These are phyloP conservation scores for Pinguiococcus pyrenoidosus DNA, from an alignment of 108 stramenopile genomes.

Conservation along the genomic window DNA sequence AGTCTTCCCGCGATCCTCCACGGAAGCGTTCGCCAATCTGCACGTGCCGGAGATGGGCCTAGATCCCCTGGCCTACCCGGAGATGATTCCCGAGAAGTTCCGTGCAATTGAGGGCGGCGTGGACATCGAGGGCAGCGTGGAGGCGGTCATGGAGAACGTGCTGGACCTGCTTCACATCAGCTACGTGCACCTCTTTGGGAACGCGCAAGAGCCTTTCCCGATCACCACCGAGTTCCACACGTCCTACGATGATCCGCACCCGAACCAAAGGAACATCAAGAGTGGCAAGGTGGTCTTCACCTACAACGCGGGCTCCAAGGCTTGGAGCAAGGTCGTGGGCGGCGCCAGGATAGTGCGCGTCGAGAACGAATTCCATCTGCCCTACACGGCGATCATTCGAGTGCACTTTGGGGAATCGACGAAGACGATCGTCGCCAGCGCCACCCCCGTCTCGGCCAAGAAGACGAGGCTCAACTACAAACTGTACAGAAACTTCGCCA, in stretches of 20 bases:
- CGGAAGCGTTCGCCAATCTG: conserved; percentile 14
- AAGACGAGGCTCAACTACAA: conserved; percentile 18
- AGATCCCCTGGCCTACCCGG: conserved; percentile 13
- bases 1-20: conserved; percentile 19
- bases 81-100: conserved; percentile 5
- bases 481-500: conserved; percentile 19
- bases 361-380: conserved; percentile 22
- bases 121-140: conserved; percentile 14
- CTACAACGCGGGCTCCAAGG: conserved; percentile 12
- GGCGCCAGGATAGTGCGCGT: conserved; percentile 7
- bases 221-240: conserved; percentile 9
- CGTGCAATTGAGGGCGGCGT: conserved; percentile 10
- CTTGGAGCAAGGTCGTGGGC: conserved; percentile 23
- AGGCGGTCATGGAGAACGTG: conserved; percentile 23
- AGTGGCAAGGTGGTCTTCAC: conserved; percentile 11
- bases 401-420: conserved; percentile 16
- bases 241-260: conserved; percentile 11
- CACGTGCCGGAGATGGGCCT: too few species aligned
- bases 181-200: conserved; percentile 27
- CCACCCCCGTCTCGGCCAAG: conserved; percentile 8
- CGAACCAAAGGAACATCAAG: too few species aligned
- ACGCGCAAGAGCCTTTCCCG: conserved; percentile 18
- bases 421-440: conserved; percentile 19
- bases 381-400: conserved; percentile 18
- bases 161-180: conserved; percentile 26